Evolutionary conservation across 768 basidiomycete genomes (phyloP).

Genomic region (Phanerochaete sordida): DNA sequence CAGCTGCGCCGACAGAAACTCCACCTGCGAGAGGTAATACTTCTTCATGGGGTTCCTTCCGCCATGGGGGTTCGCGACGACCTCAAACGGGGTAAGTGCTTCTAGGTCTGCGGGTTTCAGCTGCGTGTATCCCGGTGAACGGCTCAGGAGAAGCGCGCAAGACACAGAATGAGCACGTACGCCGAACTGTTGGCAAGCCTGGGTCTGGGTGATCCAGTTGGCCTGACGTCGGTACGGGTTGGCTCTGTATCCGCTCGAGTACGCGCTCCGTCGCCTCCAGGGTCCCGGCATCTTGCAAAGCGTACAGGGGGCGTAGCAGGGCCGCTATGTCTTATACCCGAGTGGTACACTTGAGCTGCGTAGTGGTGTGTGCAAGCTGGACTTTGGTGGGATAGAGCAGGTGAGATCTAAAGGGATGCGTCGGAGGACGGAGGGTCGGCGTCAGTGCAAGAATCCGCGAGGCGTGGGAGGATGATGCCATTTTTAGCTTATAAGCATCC

Average conservation of each 20-base stretch:
- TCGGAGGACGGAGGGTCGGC: too few species aligned
- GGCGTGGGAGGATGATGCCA: too few species aligned
- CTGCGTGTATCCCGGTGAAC: neutral
- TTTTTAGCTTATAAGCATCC: too few species aligned
- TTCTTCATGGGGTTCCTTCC: conserved; percentile 1
- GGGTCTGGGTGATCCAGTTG: conserved; percentile 1
- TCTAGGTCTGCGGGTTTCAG: neutral
- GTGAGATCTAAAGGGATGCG: too few species aligned
- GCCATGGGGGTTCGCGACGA: conserved; percentile 1
- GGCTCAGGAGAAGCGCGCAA: neutral
- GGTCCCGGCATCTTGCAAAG: neutral
- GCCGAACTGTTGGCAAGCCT: neutral
- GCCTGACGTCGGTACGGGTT: neutral
- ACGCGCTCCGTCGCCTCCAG: neutral
- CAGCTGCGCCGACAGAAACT: neutral
- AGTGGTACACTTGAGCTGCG: too few species aligned
- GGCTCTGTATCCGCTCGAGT: neutral
- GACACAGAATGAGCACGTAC: neutral
- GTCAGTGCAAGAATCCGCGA: too few species aligned
- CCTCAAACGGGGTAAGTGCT: neutral
- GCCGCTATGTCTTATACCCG: too few species aligned
- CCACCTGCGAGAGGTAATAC: neutral
- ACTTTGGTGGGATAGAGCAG: too few species aligned
- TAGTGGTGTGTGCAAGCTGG: too few species aligned
- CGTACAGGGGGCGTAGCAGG: too few species aligned